Evolutionary conservation across 1,284 basidiomycete genomes (phyloP).

Genomic region (Xerocomus amazonicus): DNA sequence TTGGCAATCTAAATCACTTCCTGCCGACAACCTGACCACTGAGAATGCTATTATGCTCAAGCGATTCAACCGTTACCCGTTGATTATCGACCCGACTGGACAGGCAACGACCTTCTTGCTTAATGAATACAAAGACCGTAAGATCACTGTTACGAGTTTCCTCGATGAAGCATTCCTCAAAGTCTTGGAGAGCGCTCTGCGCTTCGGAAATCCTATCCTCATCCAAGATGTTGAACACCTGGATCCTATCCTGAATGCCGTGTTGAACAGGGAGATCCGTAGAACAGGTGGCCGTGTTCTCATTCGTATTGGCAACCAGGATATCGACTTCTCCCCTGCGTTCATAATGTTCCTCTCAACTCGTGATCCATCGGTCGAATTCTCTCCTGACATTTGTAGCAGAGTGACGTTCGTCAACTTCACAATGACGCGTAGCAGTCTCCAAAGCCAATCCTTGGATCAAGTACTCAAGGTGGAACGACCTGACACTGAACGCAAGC

Average conservation of each 20-base stretch:
- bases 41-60: slow-evolving; percentile 99
- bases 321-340: slow-evolving; percentile 98
- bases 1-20: slow-evolving; percentile 95
- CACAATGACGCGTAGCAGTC: slow-evolving; percentile 97
- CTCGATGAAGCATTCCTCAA: slow-evolving; percentile 98
- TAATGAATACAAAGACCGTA: slow-evolving; percentile 93
- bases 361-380: slow-evolving; percentile 94
- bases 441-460: slow-evolving; percentile 97
- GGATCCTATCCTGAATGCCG: slow-evolving; percentile 97
- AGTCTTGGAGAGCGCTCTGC: slow-evolving; percentile 96
- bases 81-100: slow-evolving; percentile 99
- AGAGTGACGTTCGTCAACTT: slow-evolving; percentile 99
- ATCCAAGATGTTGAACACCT: slow-evolving; percentile 98
- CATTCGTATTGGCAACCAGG: slow-evolving; percentile 97
- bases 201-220: slow-evolving; percentile 95
- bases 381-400: slow-evolving; percentile 98
- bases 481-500: slow-evolving; percentile 94
- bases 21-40: slow-evolving; percentile 92
- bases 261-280: slow-evolving; percentile 95
- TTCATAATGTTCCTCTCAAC: slow-evolving; percentile 99
- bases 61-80: slow-evolving; percentile 95
- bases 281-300: slow-evolving; percentile 95
- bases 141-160: slow-evolving; percentile 98
- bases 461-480: slow-evolving; percentile 97
- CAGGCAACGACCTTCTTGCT: slow-evolving; percentile 94